These are phyloP conservation scores for Aspergillus proliferans DNA, from an alignment of 2,329 filamentous ascomycete species.

Conservation along the genomic window DNA sequence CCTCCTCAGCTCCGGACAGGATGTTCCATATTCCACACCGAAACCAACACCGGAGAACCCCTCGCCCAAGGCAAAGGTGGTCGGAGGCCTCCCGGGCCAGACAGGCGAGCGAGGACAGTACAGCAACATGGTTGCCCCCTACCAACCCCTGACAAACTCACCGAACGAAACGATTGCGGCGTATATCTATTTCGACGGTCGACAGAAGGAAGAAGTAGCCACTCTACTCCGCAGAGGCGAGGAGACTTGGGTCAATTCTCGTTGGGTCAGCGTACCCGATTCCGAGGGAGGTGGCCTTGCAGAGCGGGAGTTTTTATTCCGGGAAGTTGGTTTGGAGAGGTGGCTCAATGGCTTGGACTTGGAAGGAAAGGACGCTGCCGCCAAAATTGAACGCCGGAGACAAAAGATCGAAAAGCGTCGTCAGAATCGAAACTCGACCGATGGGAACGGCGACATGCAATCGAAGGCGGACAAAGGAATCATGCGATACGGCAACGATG, in stretches of 20 bases:
- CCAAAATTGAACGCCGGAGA: slow-evolving; percentile 62
- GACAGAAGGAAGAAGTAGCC: slow-evolving; percentile 92
- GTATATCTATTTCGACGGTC: slow-evolving; percentile 97
- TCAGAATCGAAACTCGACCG: slow-evolving; percentile 62
- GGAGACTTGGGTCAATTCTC: slow-evolving; percentile 97
- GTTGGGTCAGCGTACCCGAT: slow-evolving; percentile 92
- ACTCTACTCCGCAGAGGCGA: slow-evolving; percentile 86
- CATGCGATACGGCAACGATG: slow-evolving; percentile 73
- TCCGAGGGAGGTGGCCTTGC: slow-evolving; percentile 89
- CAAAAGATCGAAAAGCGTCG: slow-evolving; percentile 75
- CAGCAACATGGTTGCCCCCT: slow-evolving; percentile 63
- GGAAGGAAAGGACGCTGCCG: slow-evolving; percentile 84
- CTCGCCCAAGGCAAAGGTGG: slow-evolving; percentile 72
- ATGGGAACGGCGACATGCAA: slow-evolving; percentile 48
- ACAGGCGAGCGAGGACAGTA: slow-evolving; percentile 48
- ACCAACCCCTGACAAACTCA: slow-evolving; percentile 85
- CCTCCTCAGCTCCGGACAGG: slow-evolving; percentile 76
- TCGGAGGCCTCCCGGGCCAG: slow-evolving; percentile 61
- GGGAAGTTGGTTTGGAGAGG: slow-evolving; percentile 88
- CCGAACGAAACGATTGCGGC: slow-evolving; percentile 96
- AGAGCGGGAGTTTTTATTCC: slow-evolving; percentile 93
- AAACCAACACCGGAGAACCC: slow-evolving; percentile 71
- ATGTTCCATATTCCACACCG: slow-evolving; percentile 87
- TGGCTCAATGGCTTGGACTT: slow-evolving; percentile 96
- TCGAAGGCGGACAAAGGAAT: slow-evolving; percentile 48